Evolutionary conservation across 352 stramenopile genomes (phyloP).

Genomic region (Elongisporangium undulatum): DNA sequence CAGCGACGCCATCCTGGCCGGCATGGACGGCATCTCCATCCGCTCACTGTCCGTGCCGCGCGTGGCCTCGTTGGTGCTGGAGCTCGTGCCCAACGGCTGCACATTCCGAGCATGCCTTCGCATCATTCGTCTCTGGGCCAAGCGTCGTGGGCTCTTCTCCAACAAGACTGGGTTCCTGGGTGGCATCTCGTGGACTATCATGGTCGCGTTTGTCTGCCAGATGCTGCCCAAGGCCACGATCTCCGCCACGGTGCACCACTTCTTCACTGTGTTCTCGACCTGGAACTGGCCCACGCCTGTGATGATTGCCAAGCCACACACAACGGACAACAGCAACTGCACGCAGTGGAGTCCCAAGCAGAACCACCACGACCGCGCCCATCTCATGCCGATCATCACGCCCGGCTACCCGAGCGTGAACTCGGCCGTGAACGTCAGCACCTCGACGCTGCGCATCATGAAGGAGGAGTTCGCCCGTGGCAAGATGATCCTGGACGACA

Average conservation of each 20-base stretch:
- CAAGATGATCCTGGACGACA: conserved; percentile 73
- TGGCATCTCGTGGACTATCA: conserved; percentile 81
- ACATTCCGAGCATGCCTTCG: conserved; percentile 68
- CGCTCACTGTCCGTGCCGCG: conserved; percentile 74
- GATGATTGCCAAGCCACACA: conserved; percentile 58
- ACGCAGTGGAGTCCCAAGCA: conserved; percentile 72
- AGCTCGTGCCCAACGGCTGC: conserved; percentile 74
- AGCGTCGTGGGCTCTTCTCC: conserved; percentile 74
- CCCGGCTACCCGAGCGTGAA: conserved; percentile 81
- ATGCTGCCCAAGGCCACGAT: conserved; percentile 80
- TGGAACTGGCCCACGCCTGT: conserved; percentile 84
- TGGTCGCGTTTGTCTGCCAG: conserved; percentile 85
- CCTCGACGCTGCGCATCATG: conserved; percentile 69
- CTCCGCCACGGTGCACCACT: conserved; percentile 66
- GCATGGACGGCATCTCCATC: conserved; percentile 75
- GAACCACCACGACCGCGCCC: conserved; percentile 72
- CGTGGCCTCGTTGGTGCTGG: conserved; percentile 71
- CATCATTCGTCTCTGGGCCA: conserved; percentile 73
- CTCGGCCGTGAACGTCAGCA: conserved; percentile 80
- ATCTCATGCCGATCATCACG: conserved; percentile 88
- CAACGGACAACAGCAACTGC: conserved; percentile 19
- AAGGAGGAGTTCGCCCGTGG: conserved; percentile 72
- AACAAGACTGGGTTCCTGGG: conserved; percentile 82
- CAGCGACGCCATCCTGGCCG: conserved; percentile 63
- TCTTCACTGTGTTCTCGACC: conserved; percentile 73